Evolutionary conservation across 2,329 filamentous ascomycete genomes (phyloP), one percentile per base, ranked within the genome.

Genomic region (Penicillium sp.): DNA sequence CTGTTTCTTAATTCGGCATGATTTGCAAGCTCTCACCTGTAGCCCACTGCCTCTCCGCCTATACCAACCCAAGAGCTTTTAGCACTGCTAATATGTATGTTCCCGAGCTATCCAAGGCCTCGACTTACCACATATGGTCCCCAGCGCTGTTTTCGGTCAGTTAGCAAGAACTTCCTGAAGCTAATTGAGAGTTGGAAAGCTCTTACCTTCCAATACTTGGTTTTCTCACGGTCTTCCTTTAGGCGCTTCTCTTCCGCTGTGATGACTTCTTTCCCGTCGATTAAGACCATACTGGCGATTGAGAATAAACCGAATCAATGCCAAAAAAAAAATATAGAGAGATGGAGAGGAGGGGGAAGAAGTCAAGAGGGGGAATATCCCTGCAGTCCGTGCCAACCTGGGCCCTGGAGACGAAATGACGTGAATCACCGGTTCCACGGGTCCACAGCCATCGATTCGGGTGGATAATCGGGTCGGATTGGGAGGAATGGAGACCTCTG

Each of bases 191-290:
- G 3, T 27, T 21, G 11, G 21, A 21, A 13, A 19, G 13, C 16
- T 23, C 23, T 29, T 86, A 89, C 91, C 85, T 97, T 97, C 93
- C 93, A 97, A 80, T 97, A 97, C 75, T 91, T 93, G 64, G 78
- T 84, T 62, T 88, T 87, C 63, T 93, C 85, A 58, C 87, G 85
- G 76, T 97, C 93, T 71, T 96, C 86, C 71, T 89, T 88, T 66
- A 97, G 83, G 49, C 94, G 88, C 75, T 89, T 89, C 81, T 97
- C 93, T 78, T 97, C 93, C 75, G 90, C 87, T 59, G 89, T 92
- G 72, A 93, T 83, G 76, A 91, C 92, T 72, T 94, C 90, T 76
- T 94, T 86, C 71, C 88, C 86, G 76, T 96, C 91, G 72, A 94
- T 88, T 70, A 95, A 84, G 72, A 96, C 92, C 93, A 97, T 97